These are phyloP conservation scores for Diddensiella transvaalensis DNA, from an alignment of 805 yeast species.

Conservation along the genomic window DNA sequence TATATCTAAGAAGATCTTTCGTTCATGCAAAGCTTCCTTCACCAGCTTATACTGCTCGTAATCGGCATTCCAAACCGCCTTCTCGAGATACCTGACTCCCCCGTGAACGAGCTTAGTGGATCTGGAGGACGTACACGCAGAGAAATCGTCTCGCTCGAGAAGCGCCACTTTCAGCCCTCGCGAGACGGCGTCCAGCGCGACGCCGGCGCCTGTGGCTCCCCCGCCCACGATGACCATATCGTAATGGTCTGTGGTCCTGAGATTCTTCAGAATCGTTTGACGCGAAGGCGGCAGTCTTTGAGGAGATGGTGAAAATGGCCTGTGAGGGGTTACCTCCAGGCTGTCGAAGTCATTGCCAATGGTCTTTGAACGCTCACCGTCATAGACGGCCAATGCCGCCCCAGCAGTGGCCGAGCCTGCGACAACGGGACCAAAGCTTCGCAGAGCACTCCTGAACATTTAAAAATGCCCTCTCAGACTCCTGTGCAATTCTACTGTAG, in stretches of 20 bases:
- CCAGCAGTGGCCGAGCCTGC: not conserved
- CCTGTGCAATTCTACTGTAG: no score
- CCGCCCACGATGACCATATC: constrained; percentile 92
- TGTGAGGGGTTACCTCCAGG: not conserved
- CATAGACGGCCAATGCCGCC: not conserved
- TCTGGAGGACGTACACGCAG: constrained; percentile 88
- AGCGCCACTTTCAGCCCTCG: constrained; percentile 87
- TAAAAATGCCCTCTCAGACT: no score
- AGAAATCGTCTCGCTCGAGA: constrained; percentile 84
- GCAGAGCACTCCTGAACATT: not conserved
- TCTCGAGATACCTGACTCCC: constrained; percentile 92
- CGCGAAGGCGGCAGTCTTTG: constrained; percentile 3
- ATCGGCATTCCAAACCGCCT: constrained; percentile 88
- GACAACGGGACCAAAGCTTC: not conserved
- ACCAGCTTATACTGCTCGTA: constrained; percentile 86
- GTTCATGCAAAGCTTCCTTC: constrained; percentile 82
- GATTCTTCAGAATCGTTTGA: constrained; percentile 20
- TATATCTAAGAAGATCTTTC: constrained; percentile 78
- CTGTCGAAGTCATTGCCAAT: not conserved
- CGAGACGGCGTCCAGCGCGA: constrained; percentile 85
- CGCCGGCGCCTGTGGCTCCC: constrained; percentile 94
- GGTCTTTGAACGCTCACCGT: not conserved
- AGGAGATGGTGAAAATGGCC: not conserved
- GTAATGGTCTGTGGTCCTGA: constrained; percentile 45
- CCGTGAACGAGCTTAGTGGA: constrained; percentile 97